These are phyloP conservation scores for Chrysanthemum makinoi DNA, from an alignment of 129 eudicot genomes.

Conservation along the genomic window DNA sequence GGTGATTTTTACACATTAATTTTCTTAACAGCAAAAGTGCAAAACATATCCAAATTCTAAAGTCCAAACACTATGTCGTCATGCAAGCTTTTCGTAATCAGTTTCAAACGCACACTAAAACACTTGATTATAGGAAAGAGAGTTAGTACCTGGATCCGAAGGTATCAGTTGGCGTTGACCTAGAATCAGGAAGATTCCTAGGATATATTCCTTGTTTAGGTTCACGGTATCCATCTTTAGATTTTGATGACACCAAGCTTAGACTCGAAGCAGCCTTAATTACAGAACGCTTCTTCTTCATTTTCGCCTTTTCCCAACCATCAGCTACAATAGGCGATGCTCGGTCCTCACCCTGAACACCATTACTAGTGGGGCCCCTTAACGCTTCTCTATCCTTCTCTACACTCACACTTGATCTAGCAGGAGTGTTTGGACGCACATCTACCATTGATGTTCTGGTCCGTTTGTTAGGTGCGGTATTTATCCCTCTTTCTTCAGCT, in stretches of 20 bases:
- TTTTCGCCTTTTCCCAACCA: slow-evolving; percentile 91
- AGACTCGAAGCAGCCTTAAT: slow-evolving; percentile 58
- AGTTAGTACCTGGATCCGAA: slow-evolving; percentile 63
- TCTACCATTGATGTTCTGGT: slow-evolving; percentile 78
- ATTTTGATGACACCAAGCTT: slow-evolving; percentile 48
- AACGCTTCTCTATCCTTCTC: slow-evolving; percentile 63
- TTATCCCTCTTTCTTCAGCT: slow-evolving; percentile 61
- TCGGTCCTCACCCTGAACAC: slow-evolving; percentile 50
- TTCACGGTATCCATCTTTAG: slow-evolving; percentile 60
- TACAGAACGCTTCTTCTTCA: slow-evolving; percentile 81
- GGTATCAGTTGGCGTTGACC: slow-evolving; percentile 28
- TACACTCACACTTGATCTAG: slow-evolving; percentile 51
- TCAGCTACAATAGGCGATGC: slow-evolving; percentile 46
- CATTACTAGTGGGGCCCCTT: slow-evolving; percentile 40
- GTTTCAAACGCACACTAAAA: neutral
- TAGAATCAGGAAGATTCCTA: slow-evolving; percentile 44
- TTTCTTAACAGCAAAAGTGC: too few species aligned
- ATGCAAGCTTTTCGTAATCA: too few species aligned
- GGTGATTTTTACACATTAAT: too few species aligned
- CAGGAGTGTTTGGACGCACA: slow-evolving; percentile 58
- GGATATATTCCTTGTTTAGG: slow-evolving; percentile 66
- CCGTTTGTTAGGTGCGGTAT: slow-evolving; percentile 62
- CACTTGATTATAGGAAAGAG: neutral
- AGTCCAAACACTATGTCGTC: too few species aligned
- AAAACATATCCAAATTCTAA: too few species aligned